Conservation (phyloP, 306 rosid genomes). For the Begonia peltatifolia region DNA sequence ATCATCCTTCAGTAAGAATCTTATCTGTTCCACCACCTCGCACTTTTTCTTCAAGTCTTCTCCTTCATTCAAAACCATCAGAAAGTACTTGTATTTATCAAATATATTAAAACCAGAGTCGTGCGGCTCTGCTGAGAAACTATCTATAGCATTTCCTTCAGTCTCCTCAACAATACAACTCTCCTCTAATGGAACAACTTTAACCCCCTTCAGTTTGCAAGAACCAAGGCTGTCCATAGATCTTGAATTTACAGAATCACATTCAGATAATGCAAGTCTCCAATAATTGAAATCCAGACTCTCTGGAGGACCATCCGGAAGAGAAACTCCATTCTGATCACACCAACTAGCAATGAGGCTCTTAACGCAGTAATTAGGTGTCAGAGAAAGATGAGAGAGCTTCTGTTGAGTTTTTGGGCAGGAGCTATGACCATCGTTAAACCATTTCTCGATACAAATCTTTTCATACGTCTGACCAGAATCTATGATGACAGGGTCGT, state of each 20-base stretch:
- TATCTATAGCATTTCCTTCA: constrained; percentile 38
- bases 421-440: constrained; percentile 69
- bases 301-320: constrained; percentile 90
- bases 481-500: constrained; percentile 88
- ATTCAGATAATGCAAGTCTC: constrained; percentile 72
- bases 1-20: constrained; percentile 61
- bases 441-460: constrained; percentile 93
- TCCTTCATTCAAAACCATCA: constrained; percentile 46
- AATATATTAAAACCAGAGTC: constrained; percentile 24
- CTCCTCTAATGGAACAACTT: constrained; percentile 79
- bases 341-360: constrained; percentile 95
- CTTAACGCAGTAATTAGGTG: constrained; percentile 90
- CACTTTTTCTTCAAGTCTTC: constrained; percentile 46
- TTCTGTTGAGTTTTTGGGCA: constrained; percentile 93
- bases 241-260: constrained; percentile 56
- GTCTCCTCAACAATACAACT: constrained; percentile 33
- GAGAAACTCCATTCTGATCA: constrained; percentile 68
- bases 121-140: constrained; percentile 32
- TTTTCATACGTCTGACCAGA: constrained; percentile 97
- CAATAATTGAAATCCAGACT: constrained; percentile 87
- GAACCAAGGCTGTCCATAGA: constrained; percentile 46
- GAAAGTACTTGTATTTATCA: constrained; percentile 31
- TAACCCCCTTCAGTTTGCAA: constrained; percentile 64
- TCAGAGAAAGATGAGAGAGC: constrained; percentile 67
- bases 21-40: constrained; percentile 47